phyloP scores from a whole-genome alignment of 225 moss, liverwort and hornwort genomes.

The Antitrichia curtipendula region DNA sequence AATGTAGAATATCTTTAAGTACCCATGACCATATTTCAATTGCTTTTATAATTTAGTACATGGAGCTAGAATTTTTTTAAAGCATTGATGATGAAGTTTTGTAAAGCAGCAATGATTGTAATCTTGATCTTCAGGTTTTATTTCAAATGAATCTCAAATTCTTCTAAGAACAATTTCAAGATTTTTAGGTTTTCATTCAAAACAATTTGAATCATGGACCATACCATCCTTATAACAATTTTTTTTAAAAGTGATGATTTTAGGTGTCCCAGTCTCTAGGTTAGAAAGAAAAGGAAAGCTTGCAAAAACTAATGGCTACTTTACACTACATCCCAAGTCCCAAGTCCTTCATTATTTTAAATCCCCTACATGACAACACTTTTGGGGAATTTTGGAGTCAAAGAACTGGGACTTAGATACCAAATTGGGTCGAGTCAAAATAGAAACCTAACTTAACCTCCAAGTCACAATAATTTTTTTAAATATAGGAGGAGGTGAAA shows the following conservation, averaged over 20 bases:
- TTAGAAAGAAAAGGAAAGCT: background rate
- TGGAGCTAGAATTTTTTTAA: accelerated
- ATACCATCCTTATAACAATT: background rate
- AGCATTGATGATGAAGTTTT: background rate
- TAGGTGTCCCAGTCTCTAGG: accelerated
- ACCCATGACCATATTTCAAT: background rate
- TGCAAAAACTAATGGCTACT: background rate
- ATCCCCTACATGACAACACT: background rate
- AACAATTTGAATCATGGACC: background rate
- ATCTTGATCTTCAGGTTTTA: background rate
- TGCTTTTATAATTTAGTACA: background rate
- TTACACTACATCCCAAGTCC: accelerated
- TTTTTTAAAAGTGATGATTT: background rate
- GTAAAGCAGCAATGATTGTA: background rate
- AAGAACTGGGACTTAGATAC: accelerated
- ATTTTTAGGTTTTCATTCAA: no score
- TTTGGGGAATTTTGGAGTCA: accelerated
- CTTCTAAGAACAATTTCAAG: background rate
- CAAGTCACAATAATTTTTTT: background rate
- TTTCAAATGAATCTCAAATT: background rate
- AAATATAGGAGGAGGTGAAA: background rate
- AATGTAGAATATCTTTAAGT: background rate
- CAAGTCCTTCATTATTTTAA: accelerated
- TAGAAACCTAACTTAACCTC: accelerated
- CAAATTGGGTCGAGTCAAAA: background rate